Evolutionary conservation across 441 rosid genomes (phyloP).

Genomic region (Erodium chrysanthum): DNA sequence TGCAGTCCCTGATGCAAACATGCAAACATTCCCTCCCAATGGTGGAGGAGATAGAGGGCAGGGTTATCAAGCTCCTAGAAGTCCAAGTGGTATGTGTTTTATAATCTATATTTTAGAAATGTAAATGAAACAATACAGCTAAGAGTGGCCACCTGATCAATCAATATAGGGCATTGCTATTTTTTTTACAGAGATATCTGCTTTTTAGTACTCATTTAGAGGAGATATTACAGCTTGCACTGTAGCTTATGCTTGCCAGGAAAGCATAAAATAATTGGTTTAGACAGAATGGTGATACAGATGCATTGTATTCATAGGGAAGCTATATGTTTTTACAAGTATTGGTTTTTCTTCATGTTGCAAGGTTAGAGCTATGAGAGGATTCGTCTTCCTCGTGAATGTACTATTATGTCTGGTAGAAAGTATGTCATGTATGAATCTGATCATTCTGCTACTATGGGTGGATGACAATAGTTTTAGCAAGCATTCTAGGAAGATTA

Average conservation of each 20-base stretch:
- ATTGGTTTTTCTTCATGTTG: background rate
- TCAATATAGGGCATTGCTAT: conserved; percentile 1
- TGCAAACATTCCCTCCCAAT: conserved; percentile 64
- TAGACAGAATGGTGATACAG: background rate
- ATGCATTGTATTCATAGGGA: background rate
- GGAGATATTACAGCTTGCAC: background rate
- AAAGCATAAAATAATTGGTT: background rate
- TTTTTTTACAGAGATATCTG: background rate
- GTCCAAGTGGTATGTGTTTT: conserved; percentile 47
- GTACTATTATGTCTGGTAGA: background rate
- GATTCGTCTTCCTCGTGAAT: background rate
- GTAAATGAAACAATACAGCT: conserved; percentile 5
- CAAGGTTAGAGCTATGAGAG: background rate
- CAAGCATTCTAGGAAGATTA: background rate
- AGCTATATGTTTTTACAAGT: too few relatives aligned
- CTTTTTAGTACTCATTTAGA: conserved; percentile 1
- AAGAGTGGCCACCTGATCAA: conserved; percentile 3
- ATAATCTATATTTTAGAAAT: background rate
- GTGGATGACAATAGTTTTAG: background rate
- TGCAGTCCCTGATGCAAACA: conserved; percentile 63
- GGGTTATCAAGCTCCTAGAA: conserved; percentile 68
- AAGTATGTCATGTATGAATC: background rate
- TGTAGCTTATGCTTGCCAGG: conserved; percentile 7
- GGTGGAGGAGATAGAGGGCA: conserved; percentile 37
- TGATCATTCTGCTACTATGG: background rate